These are phyloP conservation scores for Naegleria fowleri DNA, from an alignment of 208 protist genomes.

Conservation along the genomic window DNA sequence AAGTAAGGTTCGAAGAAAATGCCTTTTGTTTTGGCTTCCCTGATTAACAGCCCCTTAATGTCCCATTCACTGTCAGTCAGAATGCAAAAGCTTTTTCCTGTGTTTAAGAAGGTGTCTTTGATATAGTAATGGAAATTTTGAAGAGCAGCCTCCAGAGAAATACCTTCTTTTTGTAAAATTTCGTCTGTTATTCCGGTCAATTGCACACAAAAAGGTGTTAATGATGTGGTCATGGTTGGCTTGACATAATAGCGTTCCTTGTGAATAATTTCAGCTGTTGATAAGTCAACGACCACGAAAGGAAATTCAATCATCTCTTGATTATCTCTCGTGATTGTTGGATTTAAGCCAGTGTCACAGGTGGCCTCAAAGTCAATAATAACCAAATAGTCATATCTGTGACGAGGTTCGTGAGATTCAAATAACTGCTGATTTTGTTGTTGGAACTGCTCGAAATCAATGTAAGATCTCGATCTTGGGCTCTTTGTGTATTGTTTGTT, in stretches of 20 bases:
- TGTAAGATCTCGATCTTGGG: not conserved
- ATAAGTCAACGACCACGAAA: slow-evolving; percentile 70
- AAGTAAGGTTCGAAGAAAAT: not conserved
- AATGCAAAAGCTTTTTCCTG: not conserved
- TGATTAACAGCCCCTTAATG: not conserved
- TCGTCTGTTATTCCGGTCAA: slow-evolving; percentile 89
- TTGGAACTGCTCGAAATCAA: not conserved
- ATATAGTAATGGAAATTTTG: not conserved
- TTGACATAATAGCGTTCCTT: slow-evolving; percentile 61
- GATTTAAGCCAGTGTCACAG: slow-evolving; percentile 57
- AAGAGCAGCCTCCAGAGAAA: not conserved
- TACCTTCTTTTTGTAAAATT: slow-evolving; percentile 8
- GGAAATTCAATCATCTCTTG: slow-evolving; percentile 95
- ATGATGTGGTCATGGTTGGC: slow-evolving; percentile 57
- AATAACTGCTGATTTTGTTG: not conserved
- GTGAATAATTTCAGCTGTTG: not conserved
- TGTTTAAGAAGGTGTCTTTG: not conserved
- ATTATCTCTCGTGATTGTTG: slow-evolving; percentile 48
- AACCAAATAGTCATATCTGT: slow-evolving; percentile 61
- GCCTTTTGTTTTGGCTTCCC: not conserved
- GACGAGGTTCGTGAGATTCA: not conserved
- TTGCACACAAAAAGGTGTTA: slow-evolving; percentile 81
- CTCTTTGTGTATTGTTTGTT: not conserved
- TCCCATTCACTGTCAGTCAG: slow-evolving; percentile 18
- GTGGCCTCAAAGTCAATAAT: slow-evolving; percentile 82